Base-by-base conservation (phyloP, 1,284 basidiomycete genomes). In the Baeospora myosura region DNA sequence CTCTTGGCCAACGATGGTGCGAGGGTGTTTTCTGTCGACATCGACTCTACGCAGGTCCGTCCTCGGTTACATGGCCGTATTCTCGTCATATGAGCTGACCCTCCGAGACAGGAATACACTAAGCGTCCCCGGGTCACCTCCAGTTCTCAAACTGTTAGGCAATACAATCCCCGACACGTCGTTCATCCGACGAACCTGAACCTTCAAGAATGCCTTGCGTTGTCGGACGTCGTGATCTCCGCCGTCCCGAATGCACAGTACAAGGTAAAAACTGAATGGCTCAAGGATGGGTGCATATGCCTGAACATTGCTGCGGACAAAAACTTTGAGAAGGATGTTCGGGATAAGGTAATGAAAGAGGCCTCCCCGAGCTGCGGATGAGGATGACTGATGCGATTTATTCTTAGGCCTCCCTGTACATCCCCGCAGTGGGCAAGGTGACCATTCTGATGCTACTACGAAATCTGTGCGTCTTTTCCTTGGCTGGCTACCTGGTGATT, bases 391-490 rank as follows among this genome's bases (percentile, higher is more conserved):
- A n/a, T 42, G 17, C 34, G 40, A 30, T 26, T 24, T 21, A 18
- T 37, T n/a, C 24, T 0, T 50, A 93, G 89, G 90, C 90, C 8
- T 90, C 90, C 3, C 70, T 97, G 51, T 95, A 95, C 60, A 73
- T 95, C 48, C 93, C 94, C 11, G 85, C 90, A 3, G 91, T 98
- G 21, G 95, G 95, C 30, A 96, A 96, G 67, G 89, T 95, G 48
- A 98, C 95, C 1, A 96, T 97, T 51, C 73, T 93, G 55, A 96
- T 98, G 91, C 74, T 98, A 24, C 77, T 98, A 59, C 78, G 95
- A 42, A 98, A 98, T 63, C 61, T 98, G 83, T 88, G 55, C 59
- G 85, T 66, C 7, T 37, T 41, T 23, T 33, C 38, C 22, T 30
- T 41, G 21, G 34, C 30, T 33, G 44, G 25, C 25, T 22, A 37